Evolutionary conservation across 148 eudicot species (phyloP).

Genomic region (Suaeda aralocaspica): DNA sequence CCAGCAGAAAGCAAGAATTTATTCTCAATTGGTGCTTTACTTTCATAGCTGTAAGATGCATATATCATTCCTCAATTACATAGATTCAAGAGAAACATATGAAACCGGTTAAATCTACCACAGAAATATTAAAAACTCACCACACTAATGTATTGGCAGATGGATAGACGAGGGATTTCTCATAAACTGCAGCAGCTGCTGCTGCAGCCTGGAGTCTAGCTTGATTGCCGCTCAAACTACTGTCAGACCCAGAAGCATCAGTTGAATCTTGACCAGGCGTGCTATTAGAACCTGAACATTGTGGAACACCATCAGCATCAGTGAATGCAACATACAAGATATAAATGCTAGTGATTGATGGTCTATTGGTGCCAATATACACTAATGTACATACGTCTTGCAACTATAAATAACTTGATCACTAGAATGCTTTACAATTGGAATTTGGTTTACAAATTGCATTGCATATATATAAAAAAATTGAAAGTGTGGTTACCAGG

Average conservation of each 20-base stretch:
- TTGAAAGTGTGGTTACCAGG: conserved; percentile 40
- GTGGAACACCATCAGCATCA: conserved; percentile 1
- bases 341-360: background rate
- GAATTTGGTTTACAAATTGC: background rate
- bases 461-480: background rate
- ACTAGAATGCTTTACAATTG: background rate
- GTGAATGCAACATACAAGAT: conserved; percentile 1
- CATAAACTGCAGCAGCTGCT: conserved; percentile 84
- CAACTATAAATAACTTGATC: background rate
- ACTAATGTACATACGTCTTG: background rate
- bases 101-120: background rate
- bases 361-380: background rate
- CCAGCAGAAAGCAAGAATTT: background rate
- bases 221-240: conserved; percentile 48
- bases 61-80: background rate
- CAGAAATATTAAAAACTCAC: conserved; percentile 32
- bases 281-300: conserved; percentile 34
- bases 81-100: background rate
- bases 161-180: conserved; percentile 88
- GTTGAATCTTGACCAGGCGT: conserved; percentile 47
- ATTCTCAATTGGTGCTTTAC: background rate
- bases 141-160: conserved; percentile 55
- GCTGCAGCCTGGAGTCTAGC: conserved; percentile 87
- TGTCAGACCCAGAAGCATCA: conserved; percentile 34
- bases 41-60: background rate